These are phyloP conservation scores for Trichophyton mentagrophytes DNA, from an alignment of 2,329 filamentous ascomycete species.

Conservation along the genomic window DNA sequence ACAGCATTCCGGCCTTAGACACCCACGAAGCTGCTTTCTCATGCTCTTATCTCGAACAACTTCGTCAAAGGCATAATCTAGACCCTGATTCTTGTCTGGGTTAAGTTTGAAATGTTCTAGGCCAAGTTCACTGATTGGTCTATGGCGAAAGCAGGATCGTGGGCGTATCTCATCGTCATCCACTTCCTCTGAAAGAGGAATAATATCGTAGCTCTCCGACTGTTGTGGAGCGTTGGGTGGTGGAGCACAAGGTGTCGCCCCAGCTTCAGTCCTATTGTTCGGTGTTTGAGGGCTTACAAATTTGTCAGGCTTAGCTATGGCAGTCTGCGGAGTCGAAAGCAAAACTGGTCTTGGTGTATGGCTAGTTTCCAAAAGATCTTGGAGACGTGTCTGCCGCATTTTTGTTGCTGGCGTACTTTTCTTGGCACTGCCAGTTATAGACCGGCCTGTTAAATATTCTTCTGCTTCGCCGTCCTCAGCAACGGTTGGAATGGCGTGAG, in stretches of 20 bases:
- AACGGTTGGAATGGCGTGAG: slow-evolving; percentile 32
- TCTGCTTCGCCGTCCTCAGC: slow-evolving; percentile 39
- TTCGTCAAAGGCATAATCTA: slow-evolving; percentile 60
- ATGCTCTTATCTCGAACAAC: slow-evolving; percentile 59
- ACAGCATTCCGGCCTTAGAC: slow-evolving; percentile 63
- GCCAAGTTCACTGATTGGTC: slow-evolving; percentile 44
- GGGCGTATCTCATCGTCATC: not conserved
- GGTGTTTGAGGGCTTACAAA: not conserved
- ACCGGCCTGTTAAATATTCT: not conserved
- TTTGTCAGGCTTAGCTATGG: not conserved
- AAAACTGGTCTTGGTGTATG: slow-evolving; percentile 10
- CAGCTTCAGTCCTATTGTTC: not conserved
- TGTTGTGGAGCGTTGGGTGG: not conserved
- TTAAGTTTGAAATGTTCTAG: slow-evolving; percentile 75
- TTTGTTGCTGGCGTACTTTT: not conserved
- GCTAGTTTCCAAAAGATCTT: slow-evolving; percentile 19
- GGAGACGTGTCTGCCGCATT: slow-evolving; percentile 18
- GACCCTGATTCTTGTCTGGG: slow-evolving; percentile 55
- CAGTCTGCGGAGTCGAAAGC: slow-evolving; percentile 5
- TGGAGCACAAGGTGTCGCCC: not conserved
- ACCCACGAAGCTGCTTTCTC: slow-evolving; percentile 59
- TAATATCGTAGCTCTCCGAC: not conserved
- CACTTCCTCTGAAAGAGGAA: not conserved
- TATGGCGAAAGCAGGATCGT: slow-evolving; percentile 41
- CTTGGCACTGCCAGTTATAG: not conserved